Base-by-base conservation (phyloP, 192 early-diverging fungal genomes). In the Linderina pennispora region DNA sequence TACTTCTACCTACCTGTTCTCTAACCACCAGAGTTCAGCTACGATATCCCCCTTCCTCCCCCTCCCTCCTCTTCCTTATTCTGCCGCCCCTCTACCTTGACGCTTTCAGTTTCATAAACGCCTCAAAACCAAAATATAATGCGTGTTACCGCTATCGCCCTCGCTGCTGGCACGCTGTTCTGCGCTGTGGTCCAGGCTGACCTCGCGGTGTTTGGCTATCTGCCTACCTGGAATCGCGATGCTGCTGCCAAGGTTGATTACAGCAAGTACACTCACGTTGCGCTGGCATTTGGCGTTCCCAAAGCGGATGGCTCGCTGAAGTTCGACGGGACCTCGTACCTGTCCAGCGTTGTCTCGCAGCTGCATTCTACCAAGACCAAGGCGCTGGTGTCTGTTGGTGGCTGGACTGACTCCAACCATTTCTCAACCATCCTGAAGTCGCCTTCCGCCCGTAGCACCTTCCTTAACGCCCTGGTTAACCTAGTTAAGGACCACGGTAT, bases 371-470 rank as follows among this genome's bases (percentile, higher is more conserved):
- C 37, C 1, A 43, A 38, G 8, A 36, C 55, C 25, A 77, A 76
- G 26, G 74, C 82, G 16, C 45, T 84, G 20, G 36, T 87, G 21
- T 79, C 83, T 5, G 69, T 85, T 33, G 85, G 85, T 45, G 85
- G 85, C 7, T 87, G 83, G 83, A 80, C 72, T 38, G 81, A 81
- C 26, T 84, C 81, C 11, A 58, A 74, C 41, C 59, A 46, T 20
- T 81, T 84, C 55, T 79, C 77, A 6, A 32, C 61, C 4, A 77
- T 84, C 46, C 55, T 65, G 4, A 62, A 71, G 18, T 45, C 51
- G 20, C 22, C 48, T 16, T 18, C 39, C 22, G 50, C 26, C 5
- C 76, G 72, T 13, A 23, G 43, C 16, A 46, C 36, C 3, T 46
- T 71, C 26, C 45, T 66, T n/a, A 53, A 53, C 23, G 61, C 25